A percentile compares a stretch with the other conserved stretches of the same genome.
Evolutionary conservation across 352 stramenopile species (phyloP).

Genomic region (Globisporangium acanthophoron): DNA sequence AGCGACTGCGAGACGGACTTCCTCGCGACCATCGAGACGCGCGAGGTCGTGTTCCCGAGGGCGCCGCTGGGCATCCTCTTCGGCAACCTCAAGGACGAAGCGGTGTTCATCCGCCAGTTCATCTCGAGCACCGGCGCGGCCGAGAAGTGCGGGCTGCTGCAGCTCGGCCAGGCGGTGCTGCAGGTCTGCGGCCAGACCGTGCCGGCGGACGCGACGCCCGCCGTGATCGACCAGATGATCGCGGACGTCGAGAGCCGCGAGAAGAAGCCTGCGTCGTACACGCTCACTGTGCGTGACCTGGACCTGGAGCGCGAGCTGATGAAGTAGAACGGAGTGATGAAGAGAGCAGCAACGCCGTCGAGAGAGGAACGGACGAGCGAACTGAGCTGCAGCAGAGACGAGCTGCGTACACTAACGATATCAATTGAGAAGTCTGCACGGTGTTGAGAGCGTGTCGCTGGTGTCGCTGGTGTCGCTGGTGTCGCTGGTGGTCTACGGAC

Average conservation of each 20-base stretch:
- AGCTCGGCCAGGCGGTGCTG: conserved; percentile 56
- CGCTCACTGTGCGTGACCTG: conserved; percentile 71
- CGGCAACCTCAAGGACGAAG: conserved; percentile 77
- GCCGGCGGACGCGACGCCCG: conserved; percentile 42
- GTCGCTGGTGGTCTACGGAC: conserved; percentile 8
- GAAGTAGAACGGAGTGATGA: conserved; percentile 21
- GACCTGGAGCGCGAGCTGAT: conserved; percentile 79
- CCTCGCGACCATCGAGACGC: conserved; percentile 19
- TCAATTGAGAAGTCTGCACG: no score
- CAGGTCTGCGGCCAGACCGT: conserved; percentile 75
- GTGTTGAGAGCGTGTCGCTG: no score
- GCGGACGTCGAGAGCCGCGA: conserved; percentile 21
- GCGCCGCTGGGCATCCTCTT: conserved; percentile 75
- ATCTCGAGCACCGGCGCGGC: conserved; percentile 68
- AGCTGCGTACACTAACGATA: no score
- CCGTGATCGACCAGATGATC: conserved; percentile 67
- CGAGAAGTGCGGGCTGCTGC: conserved; percentile 60
- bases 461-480: no score
- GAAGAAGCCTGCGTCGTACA: conserved; percentile 23
- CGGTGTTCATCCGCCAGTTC: conserved; percentile 74
- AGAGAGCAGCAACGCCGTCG: no score
- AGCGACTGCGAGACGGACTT: conserved; percentile 11
- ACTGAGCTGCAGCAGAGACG: no score
- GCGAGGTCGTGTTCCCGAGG: conserved; percentile 60
- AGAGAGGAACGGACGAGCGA: no score